Percentiles rank a stretch among this genome's conserved stretches.
Evolutionary conservation across 768 basidiomycete species (phyloP).

Genomic region (Tricholoma bakamatsutake): DNA sequence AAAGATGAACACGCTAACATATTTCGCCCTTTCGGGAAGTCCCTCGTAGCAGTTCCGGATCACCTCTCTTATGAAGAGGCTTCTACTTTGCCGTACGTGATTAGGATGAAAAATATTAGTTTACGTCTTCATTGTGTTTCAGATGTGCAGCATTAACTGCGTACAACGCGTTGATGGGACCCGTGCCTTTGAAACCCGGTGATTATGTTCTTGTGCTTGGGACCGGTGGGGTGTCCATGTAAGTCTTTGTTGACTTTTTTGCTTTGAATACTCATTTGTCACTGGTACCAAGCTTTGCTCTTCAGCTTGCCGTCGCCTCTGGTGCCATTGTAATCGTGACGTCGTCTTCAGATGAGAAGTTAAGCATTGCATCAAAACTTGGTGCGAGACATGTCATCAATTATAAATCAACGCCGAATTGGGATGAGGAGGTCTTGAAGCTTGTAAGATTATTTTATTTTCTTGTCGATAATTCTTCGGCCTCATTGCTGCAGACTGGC

Average conservation of each 20-base stretch:
- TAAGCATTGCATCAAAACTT: constrained; percentile 43
- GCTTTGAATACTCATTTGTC: not conserved
- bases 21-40: constrained; percentile 19
- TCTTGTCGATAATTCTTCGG: constrained; percentile 14
- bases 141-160: constrained; percentile 61
- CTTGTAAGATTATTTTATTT: constrained; percentile 28
- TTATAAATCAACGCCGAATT: constrained; percentile 51
- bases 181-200: constrained; percentile 47
- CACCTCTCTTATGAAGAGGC: constrained; percentile 61
- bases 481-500: constrained; percentile 26
- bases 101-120: not conserved
- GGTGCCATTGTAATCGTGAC: constrained; percentile 64
- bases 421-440: constrained; percentile 46
- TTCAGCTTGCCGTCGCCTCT: constrained; percentile 56
- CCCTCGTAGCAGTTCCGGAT: constrained; percentile 45
- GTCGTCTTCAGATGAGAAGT: constrained; percentile 61
- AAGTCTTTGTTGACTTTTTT: not conserved
- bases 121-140: not conserved
- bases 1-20: no score
- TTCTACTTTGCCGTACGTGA: constrained; percentile 51
- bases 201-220: constrained; percentile 53
- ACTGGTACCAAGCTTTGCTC: constrained; percentile 35
- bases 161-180: constrained; percentile 52
- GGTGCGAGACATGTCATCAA: constrained; percentile 56
- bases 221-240: constrained; percentile 54